phyloP scores from a whole-genome alignment of 208 protist genomes.

The Trypanosoma cruzi region DNA sequence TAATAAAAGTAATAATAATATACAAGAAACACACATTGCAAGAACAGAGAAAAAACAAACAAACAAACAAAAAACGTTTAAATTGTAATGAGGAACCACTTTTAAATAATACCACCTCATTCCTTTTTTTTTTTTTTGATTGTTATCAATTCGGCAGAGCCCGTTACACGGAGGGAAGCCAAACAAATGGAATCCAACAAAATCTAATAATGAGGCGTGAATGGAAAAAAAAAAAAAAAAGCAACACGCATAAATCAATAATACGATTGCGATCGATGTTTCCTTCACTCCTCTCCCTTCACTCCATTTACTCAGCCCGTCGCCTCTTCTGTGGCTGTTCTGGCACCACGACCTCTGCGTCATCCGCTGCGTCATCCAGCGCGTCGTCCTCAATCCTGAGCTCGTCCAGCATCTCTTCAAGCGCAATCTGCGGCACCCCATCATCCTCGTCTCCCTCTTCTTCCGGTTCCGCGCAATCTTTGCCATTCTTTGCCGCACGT shows the following conservation, averaged over 20 bases:
- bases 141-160: too few species aligned
- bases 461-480: neutral
- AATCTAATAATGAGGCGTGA: neutral
- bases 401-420: constrained; percentile 89
- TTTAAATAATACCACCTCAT: neutral
- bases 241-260: neutral
- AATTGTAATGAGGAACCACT: neutral
- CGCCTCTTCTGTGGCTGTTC: constrained; percentile 6
- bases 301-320: constrained; percentile 6
- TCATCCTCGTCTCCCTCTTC: constrained; percentile 46
- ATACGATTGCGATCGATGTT: too few species aligned
- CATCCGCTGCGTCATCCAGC: constrained; percentile 6
- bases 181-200: too few species aligned
- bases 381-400: constrained; percentile 66
- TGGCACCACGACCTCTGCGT: constrained; percentile 22
- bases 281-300: neutral
- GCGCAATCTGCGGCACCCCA: constrained; percentile 58
- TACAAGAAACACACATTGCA: too few species aligned
- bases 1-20: too few species aligned
- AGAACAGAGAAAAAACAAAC: too few species aligned
- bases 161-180: too few species aligned
- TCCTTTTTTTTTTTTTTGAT: too few species aligned
- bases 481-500: constrained; percentile 12
- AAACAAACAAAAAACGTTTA: too few species aligned
- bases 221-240: too few species aligned